phyloP scores from a whole-genome alignment of 83 land plant genomes.

The Isoetes engelmannii region DNA sequence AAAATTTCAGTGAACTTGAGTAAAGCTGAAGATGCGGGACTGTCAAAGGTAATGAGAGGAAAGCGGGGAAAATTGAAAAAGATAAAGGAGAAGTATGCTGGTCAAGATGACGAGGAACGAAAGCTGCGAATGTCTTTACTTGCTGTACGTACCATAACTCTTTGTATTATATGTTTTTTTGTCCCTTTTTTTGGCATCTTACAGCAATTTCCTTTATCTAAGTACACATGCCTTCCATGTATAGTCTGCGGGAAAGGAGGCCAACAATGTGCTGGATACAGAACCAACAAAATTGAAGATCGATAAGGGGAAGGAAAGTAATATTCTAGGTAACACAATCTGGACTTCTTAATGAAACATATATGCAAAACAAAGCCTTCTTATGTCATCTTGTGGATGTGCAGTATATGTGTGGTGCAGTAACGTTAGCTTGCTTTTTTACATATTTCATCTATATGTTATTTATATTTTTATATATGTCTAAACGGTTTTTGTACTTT shows the following conservation, averaged over 20 bases:
- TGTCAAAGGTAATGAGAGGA: slow-evolving; percentile 47
- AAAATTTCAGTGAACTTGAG: too few species aligned
- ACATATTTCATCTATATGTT: too few species aligned
- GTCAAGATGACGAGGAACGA: slow-evolving; percentile 96
- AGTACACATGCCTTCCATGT: neutral
- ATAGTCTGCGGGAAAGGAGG: slow-evolving; percentile 55
- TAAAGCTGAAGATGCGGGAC: too few species aligned
- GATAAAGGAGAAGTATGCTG: slow-evolving; percentile 92
- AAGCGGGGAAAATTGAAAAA: slow-evolving; percentile 84
- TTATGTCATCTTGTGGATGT: too few species aligned
- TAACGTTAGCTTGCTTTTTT: too few species aligned
- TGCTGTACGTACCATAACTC: slow-evolving; percentile 51
- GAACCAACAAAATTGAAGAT: too few species aligned
- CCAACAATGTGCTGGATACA: slow-evolving; percentile 27
- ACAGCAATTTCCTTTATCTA: neutral
- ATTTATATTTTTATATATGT: neutral
- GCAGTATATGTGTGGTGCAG: too few species aligned
- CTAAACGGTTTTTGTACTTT: neutral
- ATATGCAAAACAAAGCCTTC: too few species aligned
- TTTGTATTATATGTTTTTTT: slow-evolving; percentile 1
- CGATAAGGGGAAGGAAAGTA: too few species aligned
- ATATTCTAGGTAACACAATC: too few species aligned
- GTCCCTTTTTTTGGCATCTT: neutral
- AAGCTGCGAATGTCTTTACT: slow-evolving; percentile 78
- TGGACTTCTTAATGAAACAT: too few species aligned